Conservation (phyloP, 768 basidiomycete species). For the Dentipellis sp. region DNA sequence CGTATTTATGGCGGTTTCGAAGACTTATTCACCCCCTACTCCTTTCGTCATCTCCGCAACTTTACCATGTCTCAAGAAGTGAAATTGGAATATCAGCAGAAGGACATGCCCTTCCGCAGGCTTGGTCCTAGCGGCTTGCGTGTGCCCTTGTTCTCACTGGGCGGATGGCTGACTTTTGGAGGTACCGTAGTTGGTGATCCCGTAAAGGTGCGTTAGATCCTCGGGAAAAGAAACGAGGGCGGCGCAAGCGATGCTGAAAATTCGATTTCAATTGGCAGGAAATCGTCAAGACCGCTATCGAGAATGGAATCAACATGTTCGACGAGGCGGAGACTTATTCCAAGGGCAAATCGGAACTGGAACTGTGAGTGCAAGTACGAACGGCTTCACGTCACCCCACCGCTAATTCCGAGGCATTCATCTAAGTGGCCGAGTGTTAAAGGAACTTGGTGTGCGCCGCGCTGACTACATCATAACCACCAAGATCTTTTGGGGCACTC, state of each 20-base stretch:
- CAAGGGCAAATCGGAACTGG: slow-evolving; percentile 39
- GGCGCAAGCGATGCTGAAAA: neutral
- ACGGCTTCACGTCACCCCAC: neutral
- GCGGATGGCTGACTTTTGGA: slow-evolving; percentile 43
- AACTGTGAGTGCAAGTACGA: slow-evolving; percentile 30
- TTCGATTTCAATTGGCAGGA: slow-evolving; percentile 23
- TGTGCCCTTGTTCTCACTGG: slow-evolving; percentile 43
- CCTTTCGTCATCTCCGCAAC: neutral
- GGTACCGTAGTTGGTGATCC: slow-evolving; percentile 39
- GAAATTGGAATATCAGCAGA: slow-evolving; percentile 26
- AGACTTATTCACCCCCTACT: neutral
- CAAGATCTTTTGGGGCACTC: slow-evolving; percentile 49
- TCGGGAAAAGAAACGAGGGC: neutral
- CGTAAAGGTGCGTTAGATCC: slow-evolving; percentile 31
- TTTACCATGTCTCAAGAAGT: slow-evolving; percentile 8
- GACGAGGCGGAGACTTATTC: slow-evolving; percentile 38
- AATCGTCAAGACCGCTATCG: slow-evolving; percentile 44
- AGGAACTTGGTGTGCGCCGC: slow-evolving; percentile 41
- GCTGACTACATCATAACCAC: slow-evolving; percentile 45
- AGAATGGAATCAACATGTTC: slow-evolving; percentile 43
- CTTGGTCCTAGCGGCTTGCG: slow-evolving; percentile 37
- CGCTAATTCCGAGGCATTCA: too few species aligned
- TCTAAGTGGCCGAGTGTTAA: slow-evolving; percentile 40
- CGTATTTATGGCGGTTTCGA: too few species aligned
- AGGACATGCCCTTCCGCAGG: slow-evolving; percentile 31